Evolutionary conservation across 1,139 yeast species (phyloP).

Genomic region (Suhomyces bokatorum): DNA sequence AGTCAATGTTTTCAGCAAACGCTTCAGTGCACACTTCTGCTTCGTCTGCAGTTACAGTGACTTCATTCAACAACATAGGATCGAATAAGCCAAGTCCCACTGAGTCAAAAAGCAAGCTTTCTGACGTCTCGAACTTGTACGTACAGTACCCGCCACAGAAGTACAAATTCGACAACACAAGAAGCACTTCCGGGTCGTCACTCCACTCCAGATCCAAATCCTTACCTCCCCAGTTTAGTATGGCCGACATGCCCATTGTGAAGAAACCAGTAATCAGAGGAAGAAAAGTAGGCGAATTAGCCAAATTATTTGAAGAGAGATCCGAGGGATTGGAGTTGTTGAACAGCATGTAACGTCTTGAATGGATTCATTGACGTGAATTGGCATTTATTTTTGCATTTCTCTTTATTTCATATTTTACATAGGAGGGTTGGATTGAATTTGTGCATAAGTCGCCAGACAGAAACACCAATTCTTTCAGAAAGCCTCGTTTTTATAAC

Average conservation of each 20-base stretch:
- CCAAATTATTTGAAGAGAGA: slow-evolving; percentile 57
- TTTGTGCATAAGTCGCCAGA: not conserved
- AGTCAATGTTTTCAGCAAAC: slow-evolving; percentile 10
- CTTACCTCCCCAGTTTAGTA: slow-evolving; percentile 13
- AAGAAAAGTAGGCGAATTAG: slow-evolving; percentile 55
- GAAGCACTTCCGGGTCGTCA: not conserved
- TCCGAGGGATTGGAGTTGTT: slow-evolving; percentile 52
- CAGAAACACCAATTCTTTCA: not conserved
- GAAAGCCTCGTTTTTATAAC: not conserved
- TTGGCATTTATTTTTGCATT: slow-evolving; percentile 1
- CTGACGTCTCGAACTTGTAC: slow-evolving; percentile 28
- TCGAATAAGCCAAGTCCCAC: not conserved
- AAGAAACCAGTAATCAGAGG: slow-evolving; percentile 54
- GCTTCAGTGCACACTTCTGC: slow-evolving; percentile 9
- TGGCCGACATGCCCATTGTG: slow-evolving; percentile 10
- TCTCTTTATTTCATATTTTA: slow-evolving; percentile 2
- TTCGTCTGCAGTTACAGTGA: slow-evolving; percentile 4
- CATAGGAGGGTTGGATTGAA: not conserved
- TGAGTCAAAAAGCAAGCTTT: slow-evolving; percentile 11
- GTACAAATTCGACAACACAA: slow-evolving; percentile 27
- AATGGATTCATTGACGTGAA: not conserved
- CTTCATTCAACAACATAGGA: slow-evolving; percentile 1
- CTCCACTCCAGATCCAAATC: slow-evolving; percentile 15
- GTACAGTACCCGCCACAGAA: slow-evolving; percentile 44
- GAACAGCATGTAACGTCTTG: slow-evolving; percentile 29